phyloP scores from a whole-genome alignment of 192 early-diverging fungal species.

The Linderina pennispora region DNA sequence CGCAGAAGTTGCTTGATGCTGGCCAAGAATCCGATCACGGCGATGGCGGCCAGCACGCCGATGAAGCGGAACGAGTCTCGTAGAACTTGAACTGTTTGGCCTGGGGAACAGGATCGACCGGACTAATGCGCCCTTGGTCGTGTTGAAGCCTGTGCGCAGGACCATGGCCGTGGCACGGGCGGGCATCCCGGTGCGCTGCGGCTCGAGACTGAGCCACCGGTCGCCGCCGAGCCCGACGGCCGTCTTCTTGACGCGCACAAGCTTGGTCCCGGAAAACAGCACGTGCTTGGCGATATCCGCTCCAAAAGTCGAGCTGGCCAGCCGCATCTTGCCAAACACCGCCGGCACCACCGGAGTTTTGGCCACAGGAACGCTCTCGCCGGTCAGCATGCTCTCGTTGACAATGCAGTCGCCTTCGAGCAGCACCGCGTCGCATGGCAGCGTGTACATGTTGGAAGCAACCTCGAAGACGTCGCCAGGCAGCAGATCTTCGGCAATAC shows the following conservation, averaged over 20 bases:
- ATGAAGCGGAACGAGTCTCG: slow-evolving; percentile 96
- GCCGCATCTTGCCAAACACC: slow-evolving; percentile 52
- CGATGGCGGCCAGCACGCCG: slow-evolving; percentile 80
- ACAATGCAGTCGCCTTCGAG: slow-evolving; percentile 94
- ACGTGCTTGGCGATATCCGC: slow-evolving; percentile 77
- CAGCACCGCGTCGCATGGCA: slow-evolving; percentile 92
- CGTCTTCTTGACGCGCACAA: slow-evolving; percentile 70
- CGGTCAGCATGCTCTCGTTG: slow-evolving; percentile 98
- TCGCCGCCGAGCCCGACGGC: slow-evolving; percentile 31
- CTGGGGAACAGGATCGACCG: slow-evolving; percentile 96
- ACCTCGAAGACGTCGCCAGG: slow-evolving; percentile 95
- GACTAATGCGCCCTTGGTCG: slow-evolving; percentile 91
- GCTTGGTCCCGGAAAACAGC: slow-evolving; percentile 88
- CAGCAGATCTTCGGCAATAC: slow-evolving; percentile 73
- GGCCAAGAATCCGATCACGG: slow-evolving; percentile 77
- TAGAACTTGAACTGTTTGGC: slow-evolving; percentile 96
- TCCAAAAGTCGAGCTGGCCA: slow-evolving; percentile 44
- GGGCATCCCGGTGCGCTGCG: slow-evolving; percentile 27
- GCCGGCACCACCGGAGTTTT: slow-evolving; percentile 77
- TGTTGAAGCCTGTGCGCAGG: slow-evolving; percentile 91
- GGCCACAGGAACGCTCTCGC: slow-evolving; percentile 92
- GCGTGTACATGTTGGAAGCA: slow-evolving; percentile 50
- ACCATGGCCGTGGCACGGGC: slow-evolving; percentile 76
- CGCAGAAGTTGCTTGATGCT: slow-evolving; percentile 85
- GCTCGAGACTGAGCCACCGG: slow-evolving; percentile 42